phyloP scores from a whole-genome alignment of 179 eudicot species.

The Gypsophila paniculata region DNA sequence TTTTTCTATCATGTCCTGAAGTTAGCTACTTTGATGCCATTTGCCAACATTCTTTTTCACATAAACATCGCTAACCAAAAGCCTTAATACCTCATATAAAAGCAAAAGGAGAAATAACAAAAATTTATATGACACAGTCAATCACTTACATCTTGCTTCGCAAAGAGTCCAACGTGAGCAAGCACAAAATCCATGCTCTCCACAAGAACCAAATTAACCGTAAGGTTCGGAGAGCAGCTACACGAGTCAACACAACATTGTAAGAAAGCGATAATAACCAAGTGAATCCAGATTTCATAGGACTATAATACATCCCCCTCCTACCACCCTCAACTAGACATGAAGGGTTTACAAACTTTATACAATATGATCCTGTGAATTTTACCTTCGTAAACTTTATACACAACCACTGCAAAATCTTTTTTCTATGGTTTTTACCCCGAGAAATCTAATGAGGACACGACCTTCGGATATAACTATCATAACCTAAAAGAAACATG shows the following conservation, averaged over 20 bases:
- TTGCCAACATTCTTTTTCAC: neutral
- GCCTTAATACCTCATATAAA: neutral
- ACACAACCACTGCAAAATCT: neutral
- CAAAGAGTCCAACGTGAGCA: conserved; percentile 80
- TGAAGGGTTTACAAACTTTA: no score
- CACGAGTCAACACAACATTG: conserved; percentile 26
- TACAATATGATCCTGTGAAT: no score
- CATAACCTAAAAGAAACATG: neutral
- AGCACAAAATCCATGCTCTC: conserved; percentile 87
- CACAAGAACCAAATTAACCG: conserved; percentile 70
- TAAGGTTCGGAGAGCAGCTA: conserved; percentile 96
- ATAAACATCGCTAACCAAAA: neutral
- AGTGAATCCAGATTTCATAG: neutral
- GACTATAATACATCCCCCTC: neutral
- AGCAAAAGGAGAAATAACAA: neutral
- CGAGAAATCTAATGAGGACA: neutral
- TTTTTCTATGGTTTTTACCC: neutral
- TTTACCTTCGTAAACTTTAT: no score
- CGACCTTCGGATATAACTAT: neutral
- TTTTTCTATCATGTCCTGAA: no score
- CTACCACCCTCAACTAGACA: no score
- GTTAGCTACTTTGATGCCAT: neutral
- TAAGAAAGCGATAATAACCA: conserved; percentile 3
- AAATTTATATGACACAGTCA: no score
- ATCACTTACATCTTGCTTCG: conserved; percentile 76